These are phyloP conservation scores for Agaricus blazei DNA, from an alignment of 768 basidiomycete species.

Conservation along the genomic window DNA sequence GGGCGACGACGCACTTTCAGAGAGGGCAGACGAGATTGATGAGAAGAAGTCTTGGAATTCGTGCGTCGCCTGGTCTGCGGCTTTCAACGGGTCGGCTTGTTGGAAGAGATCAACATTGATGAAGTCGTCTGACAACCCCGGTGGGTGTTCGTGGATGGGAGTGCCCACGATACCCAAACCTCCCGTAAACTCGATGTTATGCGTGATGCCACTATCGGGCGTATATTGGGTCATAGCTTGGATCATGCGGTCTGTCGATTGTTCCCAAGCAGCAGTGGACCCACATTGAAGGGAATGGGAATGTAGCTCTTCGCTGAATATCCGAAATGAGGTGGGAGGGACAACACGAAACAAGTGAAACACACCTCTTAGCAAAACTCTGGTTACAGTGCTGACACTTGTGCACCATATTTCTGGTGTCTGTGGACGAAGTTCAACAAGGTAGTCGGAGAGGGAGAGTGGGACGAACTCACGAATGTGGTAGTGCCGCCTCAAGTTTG, in stretches of 20 bases:
- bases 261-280: slow-evolving; percentile 7
- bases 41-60: slow-evolving; percentile 11
- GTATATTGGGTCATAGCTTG: slow-evolving; percentile 8
- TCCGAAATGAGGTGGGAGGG: background rate
- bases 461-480: slow-evolving; percentile 25
- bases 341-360: background rate
- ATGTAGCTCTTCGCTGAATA: slow-evolving; percentile 10
- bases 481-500: slow-evolving; percentile 30
- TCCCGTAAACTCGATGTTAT: slow-evolving; percentile 9
- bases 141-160: slow-evolving; percentile 7
- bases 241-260: slow-evolving; percentile 7
- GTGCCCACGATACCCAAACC: slow-evolving; percentile 8
- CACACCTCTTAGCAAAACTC: slow-evolving; percentile 18
- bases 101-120: slow-evolving; percentile 15
- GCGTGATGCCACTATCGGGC: slow-evolving; percentile 1
- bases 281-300: slow-evolving; percentile 10
- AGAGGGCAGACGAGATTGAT: slow-evolving; percentile 9
- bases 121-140: slow-evolving; percentile 3
- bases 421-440: slow-evolving; percentile 12
- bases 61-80: slow-evolving; percentile 1
- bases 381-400: slow-evolving; percentile 23
- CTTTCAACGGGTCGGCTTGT: slow-evolving; percentile 1
- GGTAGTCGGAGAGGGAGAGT: slow-evolving; percentile 6
- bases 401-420: slow-evolving; percentile 19
- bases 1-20: slow-evolving; percentile 21